Conservation (phyloP, 148 eudicot species). For the Nyssa sinensis region DNA sequence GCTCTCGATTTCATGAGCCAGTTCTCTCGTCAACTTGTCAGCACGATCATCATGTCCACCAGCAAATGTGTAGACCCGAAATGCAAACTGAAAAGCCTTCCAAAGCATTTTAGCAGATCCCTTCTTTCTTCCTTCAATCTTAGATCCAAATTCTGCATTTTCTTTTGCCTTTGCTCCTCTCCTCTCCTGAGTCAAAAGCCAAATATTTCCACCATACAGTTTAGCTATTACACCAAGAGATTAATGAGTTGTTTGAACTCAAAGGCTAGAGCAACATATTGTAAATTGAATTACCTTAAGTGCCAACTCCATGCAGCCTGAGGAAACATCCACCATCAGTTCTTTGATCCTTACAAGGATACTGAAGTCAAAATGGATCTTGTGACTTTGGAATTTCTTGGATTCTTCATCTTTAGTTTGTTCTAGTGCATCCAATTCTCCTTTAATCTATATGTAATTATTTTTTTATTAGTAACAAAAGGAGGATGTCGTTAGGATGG, state of each 20-base stretch:
- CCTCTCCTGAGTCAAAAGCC: constrained; percentile 51
- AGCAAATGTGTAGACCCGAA: constrained; percentile 82
- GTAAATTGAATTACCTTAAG: constrained; percentile 50
- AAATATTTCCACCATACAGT: background rate
- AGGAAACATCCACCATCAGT: constrained; percentile 87
- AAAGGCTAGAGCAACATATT: background rate
- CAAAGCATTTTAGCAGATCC: constrained; percentile 67
- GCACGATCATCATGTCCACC: constrained; percentile 99
- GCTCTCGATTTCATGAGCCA: constrained; percentile 85
- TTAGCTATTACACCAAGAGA: background rate
- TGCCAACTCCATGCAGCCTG: constrained; percentile 92
- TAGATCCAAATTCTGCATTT: constrained; percentile 38
- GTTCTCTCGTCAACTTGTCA: constrained; percentile 72
- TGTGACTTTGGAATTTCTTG: constrained; percentile 81
- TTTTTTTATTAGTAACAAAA: constrained; percentile 11
- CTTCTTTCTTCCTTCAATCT: constrained; percentile 46
- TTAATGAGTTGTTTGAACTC: background rate
- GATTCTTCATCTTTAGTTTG: constrained; percentile 90
- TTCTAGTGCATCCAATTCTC: constrained; percentile 73
- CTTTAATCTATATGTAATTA: constrained; percentile 54
- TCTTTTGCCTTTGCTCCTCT: constrained; percentile 53
- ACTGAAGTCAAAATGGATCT: constrained; percentile 80
- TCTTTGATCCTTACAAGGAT: constrained; percentile 79
- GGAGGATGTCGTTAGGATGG: background rate
- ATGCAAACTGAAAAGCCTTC: constrained; percentile 96